Evolutionary conservation across 176 grass and related monocot genomes (phyloP), one percentile per base, ranked within the genome.

Genomic region (Alloteropsis semialata): DNA sequence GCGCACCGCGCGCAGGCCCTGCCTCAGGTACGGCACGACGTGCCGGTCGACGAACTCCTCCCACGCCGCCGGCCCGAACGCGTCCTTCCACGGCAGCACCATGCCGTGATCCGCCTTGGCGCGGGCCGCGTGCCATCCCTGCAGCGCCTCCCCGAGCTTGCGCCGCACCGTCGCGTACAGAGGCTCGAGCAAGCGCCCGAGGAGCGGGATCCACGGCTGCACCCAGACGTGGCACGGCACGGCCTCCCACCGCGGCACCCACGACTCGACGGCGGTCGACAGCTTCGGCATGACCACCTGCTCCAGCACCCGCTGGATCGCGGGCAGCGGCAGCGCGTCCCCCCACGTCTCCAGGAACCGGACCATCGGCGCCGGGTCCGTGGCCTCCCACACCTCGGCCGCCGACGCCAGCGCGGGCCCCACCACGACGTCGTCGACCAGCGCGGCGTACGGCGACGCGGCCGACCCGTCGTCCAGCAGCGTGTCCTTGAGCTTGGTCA

Each of bases 51-150:
- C 82, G 22, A 97, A 51, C 14, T 53, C 41, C 32, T 77, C 87
- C 94, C 94, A 97, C 22, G 42, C 86, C 79, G 42, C 72, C 41
- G 72, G 71, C 46, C 60, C 75, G 34, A 97, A 97, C 39, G 90
- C 72, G 25, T 84, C 80, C 80, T 92, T 92, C 89, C 92, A 97
- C 34, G 87, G 92, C n/a, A 72, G 24, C 53, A 97, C 79, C 74
- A 90, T 49, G 51, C 25, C 66, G 64, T 76, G 76, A 81, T 69
- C 72, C 30, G 82, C 89, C 5, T 50, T 4, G 44, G 92, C 94
- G 24, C 62, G 59, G 1, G 69, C 36, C 58, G 64, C 54, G 55
- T 88, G 74, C 84, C 82, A 90, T 6, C 39, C 51, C 64, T 27
- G 16, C 44, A 97, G 87, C 29, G 79, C 89, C 37, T 8, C 28